Evolutionary conservation across 192 early-diverging fungal species (phyloP).

Genomic region (Dissophora ornata): DNA sequence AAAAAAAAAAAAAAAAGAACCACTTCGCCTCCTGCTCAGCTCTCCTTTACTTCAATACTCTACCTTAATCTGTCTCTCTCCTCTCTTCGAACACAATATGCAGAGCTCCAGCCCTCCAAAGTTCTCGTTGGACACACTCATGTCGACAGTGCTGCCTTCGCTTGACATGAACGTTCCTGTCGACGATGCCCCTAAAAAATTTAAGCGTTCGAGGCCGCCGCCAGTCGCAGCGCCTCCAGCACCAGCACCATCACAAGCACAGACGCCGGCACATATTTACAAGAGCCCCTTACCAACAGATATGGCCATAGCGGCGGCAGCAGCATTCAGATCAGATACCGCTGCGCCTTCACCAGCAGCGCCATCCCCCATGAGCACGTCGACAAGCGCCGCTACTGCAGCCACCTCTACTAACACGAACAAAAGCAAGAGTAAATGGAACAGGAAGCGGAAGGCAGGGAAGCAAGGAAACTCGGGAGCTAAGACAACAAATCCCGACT

Average conservation of each 20-base stretch:
- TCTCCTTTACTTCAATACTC: too few species aligned
- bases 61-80: too few species aligned
- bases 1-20: constrained; percentile 27
- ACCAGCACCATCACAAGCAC: not conserved
- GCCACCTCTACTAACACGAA: not conserved
- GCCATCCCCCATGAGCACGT: not conserved
- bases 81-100: constrained; percentile 5
- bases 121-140: constrained; percentile 37
- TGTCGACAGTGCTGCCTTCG: constrained; percentile 29
- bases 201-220: constrained; percentile 24
- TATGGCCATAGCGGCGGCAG: constrained; percentile 13
- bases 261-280: not conserved
- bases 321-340: too few species aligned
- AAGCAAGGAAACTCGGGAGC: not conserved
- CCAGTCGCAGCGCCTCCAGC: constrained; percentile 1
- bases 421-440: too few species aligned
- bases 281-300: not conserved
- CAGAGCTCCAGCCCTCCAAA: not conserved
- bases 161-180: not conserved
- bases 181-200: constrained; percentile 24
- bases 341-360: too few species aligned
- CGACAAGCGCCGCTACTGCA: not conserved
- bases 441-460: not conserved
- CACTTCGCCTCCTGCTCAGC: constrained; percentile 67
- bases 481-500: too few species aligned